Base-by-base conservation (phyloP, 2,329 filamentous ascomycete species). In the Diaporthe amygdali region DNA sequence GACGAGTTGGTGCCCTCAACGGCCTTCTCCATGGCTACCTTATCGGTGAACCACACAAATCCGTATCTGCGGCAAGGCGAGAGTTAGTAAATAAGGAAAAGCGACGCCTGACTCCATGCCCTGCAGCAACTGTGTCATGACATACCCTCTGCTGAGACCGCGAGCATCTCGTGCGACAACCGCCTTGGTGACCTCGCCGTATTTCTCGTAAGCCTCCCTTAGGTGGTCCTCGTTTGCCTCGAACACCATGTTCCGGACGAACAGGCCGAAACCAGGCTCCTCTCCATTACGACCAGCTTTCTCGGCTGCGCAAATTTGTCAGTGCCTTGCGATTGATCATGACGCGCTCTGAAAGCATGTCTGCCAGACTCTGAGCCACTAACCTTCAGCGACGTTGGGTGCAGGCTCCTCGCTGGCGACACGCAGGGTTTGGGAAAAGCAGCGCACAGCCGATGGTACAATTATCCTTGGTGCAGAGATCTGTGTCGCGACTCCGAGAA, bases 171-270 rank as follows among this genome's bases (percentile, higher is more conserved):
- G 77, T 20, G 77, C 79, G 70, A 82, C 69, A 20, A 61, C 66
- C 2, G 73, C 67, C 17, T 74, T 64, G 17, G 41, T 9, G 27
- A 82, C 74, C 8, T 72, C 39, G 71, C 81, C 81, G 66, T 77
- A 81, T 70, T 79, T 77, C 63, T 75, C 72, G 68, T 81, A 82
- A 7, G 79, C 76, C 68, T 79, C 76, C 66, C 71, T 68, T 44
- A 82, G 76, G 67, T 81, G 77, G 54, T 79, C 75, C 73, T 82
- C 79, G 71, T 73, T 80, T 22, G 78, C 77, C 56, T 81, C 79
- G 59, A 81, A 82, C 34, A 81, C 77, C 37, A 82, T 70, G 77
- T 82, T 82, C 66, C 79, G 76, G 44, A 82, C 61, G 63, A 80
- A 82, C 44, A 79, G 49, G 12, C 76, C 75, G 61, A 75, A 56